Conservation (phyloP, 164 flowering plant species). For the Piper betle region DNA sequence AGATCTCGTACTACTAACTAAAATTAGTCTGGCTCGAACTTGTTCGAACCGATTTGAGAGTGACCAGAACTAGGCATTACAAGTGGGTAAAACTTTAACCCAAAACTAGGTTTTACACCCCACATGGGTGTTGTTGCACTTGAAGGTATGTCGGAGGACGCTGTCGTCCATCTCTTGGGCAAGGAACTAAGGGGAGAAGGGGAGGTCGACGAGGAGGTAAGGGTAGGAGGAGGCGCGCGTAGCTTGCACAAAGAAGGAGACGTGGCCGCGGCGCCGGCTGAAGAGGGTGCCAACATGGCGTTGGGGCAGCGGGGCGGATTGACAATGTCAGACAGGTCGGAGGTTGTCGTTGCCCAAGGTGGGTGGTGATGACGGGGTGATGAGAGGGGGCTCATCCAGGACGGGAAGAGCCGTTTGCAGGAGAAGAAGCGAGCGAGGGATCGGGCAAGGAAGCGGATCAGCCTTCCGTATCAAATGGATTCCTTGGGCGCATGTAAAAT, state of each 20-base stretch:
- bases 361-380: background rate
- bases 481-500: constrained; percentile 31
- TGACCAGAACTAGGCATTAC: too few relatives aligned
- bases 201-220: constrained; percentile 37
- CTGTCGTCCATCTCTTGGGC: constrained; percentile 46
- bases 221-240: constrained; percentile 18
- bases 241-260: constrained; percentile 43
- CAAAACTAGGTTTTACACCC: too few relatives aligned
- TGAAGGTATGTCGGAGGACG: constrained; percentile 37
- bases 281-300: constrained; percentile 41
- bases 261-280: constrained; percentile 43
- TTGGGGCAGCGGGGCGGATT: constrained; percentile 7
- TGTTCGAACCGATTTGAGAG: too few relatives aligned
- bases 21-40: too few relatives aligned
- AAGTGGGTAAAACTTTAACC: too few relatives aligned
- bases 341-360: background rate
- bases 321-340: constrained; percentile 8
- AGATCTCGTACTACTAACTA: too few relatives aligned
- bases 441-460: constrained; percentile 1
- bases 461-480: constrained; percentile 28
- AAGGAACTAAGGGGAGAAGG: constrained; percentile 33
- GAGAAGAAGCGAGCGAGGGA: background rate
- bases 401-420: background rate
- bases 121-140: constrained; percentile 15
- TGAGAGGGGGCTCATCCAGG: background rate